Conservation (phyloP, 352 stramenopile species). For the Pythium volutum region DNA sequence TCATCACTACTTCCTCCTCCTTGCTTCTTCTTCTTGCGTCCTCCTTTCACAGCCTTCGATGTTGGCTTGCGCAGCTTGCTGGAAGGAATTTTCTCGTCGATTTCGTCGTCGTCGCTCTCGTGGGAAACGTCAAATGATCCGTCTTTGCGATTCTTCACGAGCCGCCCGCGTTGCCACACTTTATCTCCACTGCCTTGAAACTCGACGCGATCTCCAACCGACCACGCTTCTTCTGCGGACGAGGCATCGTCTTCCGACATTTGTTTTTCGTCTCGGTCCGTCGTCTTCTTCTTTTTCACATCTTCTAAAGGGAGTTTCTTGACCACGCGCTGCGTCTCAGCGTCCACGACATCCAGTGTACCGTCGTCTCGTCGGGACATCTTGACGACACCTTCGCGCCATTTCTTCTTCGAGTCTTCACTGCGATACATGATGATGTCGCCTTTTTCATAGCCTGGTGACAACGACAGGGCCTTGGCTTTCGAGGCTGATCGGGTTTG, state of each 20-base stretch:
- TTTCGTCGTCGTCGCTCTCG: slow-evolving; percentile 28
- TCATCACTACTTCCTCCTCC: slow-evolving; percentile 8
- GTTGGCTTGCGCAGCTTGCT: slow-evolving; percentile 20
- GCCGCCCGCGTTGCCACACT: slow-evolving; percentile 32
- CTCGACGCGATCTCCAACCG: slow-evolving; percentile 33
- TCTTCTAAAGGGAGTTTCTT: slow-evolving; percentile 28
- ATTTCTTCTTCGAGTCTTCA: slow-evolving; percentile 22
- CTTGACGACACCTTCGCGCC: slow-evolving; percentile 33
- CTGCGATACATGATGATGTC: slow-evolving; percentile 26
- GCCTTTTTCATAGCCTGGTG: slow-evolving; percentile 12
- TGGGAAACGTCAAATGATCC: slow-evolving; percentile 45
- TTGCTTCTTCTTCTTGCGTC: slow-evolving; percentile 11
- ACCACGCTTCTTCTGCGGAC: slow-evolving; percentile 19
- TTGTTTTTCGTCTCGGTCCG: background rate
- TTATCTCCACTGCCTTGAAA: slow-evolving; percentile 35
- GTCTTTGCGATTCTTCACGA: slow-evolving; percentile 38
- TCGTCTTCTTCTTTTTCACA: slow-evolving; percentile 21
- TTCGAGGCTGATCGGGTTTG: slow-evolving; percentile 6
- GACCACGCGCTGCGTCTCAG: slow-evolving; percentile 27
- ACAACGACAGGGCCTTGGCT: background rate
- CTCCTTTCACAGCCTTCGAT: slow-evolving; percentile 11
- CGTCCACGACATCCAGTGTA: slow-evolving; percentile 33
- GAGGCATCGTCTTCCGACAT: background rate
- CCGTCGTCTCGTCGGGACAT: slow-evolving; percentile 30
- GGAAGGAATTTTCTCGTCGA: background rate